Base-by-base conservation (phyloP, 352 stramenopile species). In the Phytophthora cryptogea region DNA sequence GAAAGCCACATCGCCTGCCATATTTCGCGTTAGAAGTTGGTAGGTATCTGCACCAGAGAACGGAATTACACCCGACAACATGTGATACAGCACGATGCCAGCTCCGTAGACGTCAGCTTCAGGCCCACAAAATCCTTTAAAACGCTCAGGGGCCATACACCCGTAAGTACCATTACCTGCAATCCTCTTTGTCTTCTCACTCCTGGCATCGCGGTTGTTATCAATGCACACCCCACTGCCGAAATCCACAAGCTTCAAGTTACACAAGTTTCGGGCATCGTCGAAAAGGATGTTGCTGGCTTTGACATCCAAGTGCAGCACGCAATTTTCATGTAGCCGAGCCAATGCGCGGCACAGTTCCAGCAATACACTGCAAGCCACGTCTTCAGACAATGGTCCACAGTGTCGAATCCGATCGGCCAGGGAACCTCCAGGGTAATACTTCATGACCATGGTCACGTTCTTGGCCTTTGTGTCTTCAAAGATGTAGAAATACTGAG, bases 181-280 rank as follows among this genome's bases (percentile, higher is more conserved):
- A 11, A 70, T 48, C 27, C 68, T 74, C 30, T 54, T 33, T 28
- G 52, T 35, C 3, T 52, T 56, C 16, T 45, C 31, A 13, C 37
- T 23, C 4, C 7, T 42, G 10, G 53, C 27, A 4, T 26, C 43
- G 7, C 37, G 59, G 13, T 35, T 52, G 28, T 37, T 51, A 41
- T 69, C 51, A 8, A 60, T 45, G 26, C 60, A 60, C 30, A 54
- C 49, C 8, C 71, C 78, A 59, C 72, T 86, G 11, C 80, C 80
- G 60, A 90, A 90, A 56, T 88, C 80, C 45, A 88, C 69, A 47
- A 90, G 74, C 59, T 90, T 90, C 31, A 90, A 55, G 41, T 83
- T 80, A 14, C 52, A 49, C 41, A 87, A 86, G 36, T 56, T 50
- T 23, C 52, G 58, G 26, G 72, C 60, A 8, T 66, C 58, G 52